Percentiles rank a stretch among this genome's conserved stretches.
Conservation (phyloP, 805 yeast species). For the Kodamaea restingae region DNA sequence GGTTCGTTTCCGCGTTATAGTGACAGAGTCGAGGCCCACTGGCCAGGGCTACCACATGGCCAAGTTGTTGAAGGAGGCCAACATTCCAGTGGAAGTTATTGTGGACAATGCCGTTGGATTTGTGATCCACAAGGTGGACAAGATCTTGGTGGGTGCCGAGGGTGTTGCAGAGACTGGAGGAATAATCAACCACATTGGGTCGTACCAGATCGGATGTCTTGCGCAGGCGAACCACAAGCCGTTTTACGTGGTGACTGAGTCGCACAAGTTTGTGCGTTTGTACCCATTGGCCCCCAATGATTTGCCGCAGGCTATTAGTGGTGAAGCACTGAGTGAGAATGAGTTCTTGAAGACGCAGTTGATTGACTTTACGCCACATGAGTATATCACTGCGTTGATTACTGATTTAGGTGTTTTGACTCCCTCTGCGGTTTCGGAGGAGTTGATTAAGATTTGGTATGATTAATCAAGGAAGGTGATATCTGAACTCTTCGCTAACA, state of each 20-base stretch:
- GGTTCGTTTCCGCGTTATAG: slow-evolving; percentile 82
- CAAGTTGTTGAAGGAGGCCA: slow-evolving; percentile 55
- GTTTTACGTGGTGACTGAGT: slow-evolving; percentile 88
- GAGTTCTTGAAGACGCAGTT: slow-evolving; percentile 30
- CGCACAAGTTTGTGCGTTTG: slow-evolving; percentile 93
- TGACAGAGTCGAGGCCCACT: slow-evolving; percentile 90
- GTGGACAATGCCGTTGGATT: slow-evolving; percentile 94
- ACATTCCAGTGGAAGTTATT: slow-evolving; percentile 82
- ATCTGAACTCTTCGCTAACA: no score
- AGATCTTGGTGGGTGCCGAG: slow-evolving; percentile 95
- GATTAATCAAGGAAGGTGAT: no score
- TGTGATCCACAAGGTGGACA: slow-evolving; percentile 85
- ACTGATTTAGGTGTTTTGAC: slow-evolving; percentile 96
- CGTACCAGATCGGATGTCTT: slow-evolving; percentile 89
- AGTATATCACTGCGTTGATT: slow-evolving; percentile 88
- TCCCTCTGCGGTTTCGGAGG: slow-evolving; percentile 98
- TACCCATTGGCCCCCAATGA: slow-evolving; percentile 93
- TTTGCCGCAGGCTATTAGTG: slow-evolving; percentile 51
- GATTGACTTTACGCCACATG: slow-evolving; percentile 94
- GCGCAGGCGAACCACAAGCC: slow-evolving; percentile 91
- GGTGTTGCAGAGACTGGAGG: slow-evolving; percentile 99
- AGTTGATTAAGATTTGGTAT: slow-evolving; percentile 96
- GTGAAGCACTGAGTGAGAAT: slow-evolving; percentile 10
- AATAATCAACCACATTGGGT: slow-evolving; percentile 90
- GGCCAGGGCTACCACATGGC: slow-evolving; percentile 74